These are phyloP conservation scores for Curvularia spicifera DNA, from an alignment of 2,329 filamentous ascomycete genomes.

Conservation along the genomic window DNA sequence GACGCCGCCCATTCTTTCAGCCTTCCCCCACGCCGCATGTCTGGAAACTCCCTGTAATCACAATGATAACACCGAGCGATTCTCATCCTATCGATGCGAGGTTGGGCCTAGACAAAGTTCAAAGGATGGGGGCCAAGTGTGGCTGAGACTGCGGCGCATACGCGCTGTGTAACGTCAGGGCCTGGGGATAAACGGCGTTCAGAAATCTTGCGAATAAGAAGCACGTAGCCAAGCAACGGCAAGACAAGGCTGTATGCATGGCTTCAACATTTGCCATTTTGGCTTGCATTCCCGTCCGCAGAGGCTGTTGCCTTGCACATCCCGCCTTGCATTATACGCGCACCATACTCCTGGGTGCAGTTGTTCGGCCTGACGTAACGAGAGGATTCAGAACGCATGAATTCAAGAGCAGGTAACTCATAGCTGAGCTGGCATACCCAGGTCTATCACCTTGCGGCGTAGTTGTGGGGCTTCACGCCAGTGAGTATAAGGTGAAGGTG, in stretches of 20 bases:
- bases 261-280: neutral
- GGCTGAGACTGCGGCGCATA: neutral
- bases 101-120: too few relatives aligned
- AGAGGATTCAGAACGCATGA: conserved; percentile 8
- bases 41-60: too few relatives aligned
- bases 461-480: neutral
- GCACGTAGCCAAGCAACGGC: neutral
- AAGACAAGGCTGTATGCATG: neutral
- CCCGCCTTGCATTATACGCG: conserved; percentile 1
- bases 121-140: too few relatives aligned
- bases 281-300: neutral
- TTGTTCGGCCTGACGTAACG: neutral
- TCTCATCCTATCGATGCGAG: too few relatives aligned
- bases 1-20: too few relatives aligned
- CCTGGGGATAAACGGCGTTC: neutral
- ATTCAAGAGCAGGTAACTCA: neutral
- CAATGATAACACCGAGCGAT: too few relatives aligned
- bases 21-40: too few relatives aligned
- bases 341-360: neutral
- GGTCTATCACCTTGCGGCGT: conserved; percentile 3
- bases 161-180: neutral
- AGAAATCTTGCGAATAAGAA: neutral
- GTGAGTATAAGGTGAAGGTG: conserved; percentile 8
- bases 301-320: conserved; percentile 9
- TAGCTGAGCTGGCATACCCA: conserved; percentile 3